Base-by-base conservation (phyloP, 1,284 basidiomycete species). In the Leccinum angustisporum region DNA sequence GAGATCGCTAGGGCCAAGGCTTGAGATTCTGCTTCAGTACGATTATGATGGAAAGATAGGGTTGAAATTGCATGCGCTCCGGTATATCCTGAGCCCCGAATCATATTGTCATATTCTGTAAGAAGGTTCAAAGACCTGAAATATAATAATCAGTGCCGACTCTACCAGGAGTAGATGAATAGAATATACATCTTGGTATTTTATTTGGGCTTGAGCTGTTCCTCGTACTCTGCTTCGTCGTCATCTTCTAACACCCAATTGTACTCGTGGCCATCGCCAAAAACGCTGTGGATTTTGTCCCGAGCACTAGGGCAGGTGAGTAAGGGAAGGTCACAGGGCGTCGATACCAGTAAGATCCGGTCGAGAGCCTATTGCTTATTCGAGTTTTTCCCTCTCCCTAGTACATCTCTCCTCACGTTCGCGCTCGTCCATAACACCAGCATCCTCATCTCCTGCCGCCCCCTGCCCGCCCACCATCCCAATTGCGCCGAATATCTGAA, bases 71-170 rank as follows among this genome's bases (percentile, higher is more conserved):
- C 87, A 98, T 95, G 55, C 97, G 91, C 76, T 99, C 97, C 1
- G 97, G 97, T 50, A 94, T 87, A 77, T 99, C 97, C 72, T 88
- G 86, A 21, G 84, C 87, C 33, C 59, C 95, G 91, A 68, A 98
- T 95, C 58, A 95, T 81, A 70, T 97, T 94, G 75, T 99, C 97
- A 65, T 95, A 95, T 66, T 97, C 94, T 4, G 95, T 98, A 52
- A 99, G 95, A 94, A 0, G 97, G 97, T 74, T 99, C 97, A 69
- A 99, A 99, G 64, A 99, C 95, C 92, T 97, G 70, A 38, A 63
- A 66, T 58, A 52, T n/a, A 14, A 52, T 8, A 18, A 34, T 34
- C 33, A 58, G 48, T 21, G 59, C 65, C 65, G 61, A 64, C 55
- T 58, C 57, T 56, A 31, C 61, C 50, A 50, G 48, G 40, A 56